These are phyloP conservation scores for Lentinula edodes DNA, from an alignment of 768 basidiomycete species.

Conservation along the genomic window DNA sequence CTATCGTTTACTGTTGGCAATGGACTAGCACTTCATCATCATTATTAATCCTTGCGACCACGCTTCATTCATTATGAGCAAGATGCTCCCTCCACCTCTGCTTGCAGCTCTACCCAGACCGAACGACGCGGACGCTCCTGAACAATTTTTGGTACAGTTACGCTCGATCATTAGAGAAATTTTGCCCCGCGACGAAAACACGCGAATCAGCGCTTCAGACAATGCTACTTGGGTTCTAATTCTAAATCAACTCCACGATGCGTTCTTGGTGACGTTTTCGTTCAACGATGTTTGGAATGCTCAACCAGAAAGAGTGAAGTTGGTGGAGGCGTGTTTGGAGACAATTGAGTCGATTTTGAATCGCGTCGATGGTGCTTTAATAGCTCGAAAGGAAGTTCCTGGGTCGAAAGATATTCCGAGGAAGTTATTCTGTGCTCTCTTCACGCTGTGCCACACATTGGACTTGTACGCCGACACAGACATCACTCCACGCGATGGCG, in stretches of 20 bases:
- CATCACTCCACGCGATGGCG: constrained; percentile 28
- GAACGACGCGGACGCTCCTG: not conserved
- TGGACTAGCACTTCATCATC: not conserved
- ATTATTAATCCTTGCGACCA: not conserved
- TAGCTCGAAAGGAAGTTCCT: not conserved
- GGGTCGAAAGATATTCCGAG: not conserved
- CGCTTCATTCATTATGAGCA: not conserved
- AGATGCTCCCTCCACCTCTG: not conserved
- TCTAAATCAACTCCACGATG: not conserved
- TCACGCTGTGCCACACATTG: constrained; percentile 41
- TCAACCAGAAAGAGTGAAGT: not conserved
- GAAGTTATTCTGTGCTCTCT: not conserved
- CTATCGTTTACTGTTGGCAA: not conserved
- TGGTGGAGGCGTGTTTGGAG: not conserved
- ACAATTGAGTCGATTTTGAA: not conserved
- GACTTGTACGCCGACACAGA: constrained; percentile 56
- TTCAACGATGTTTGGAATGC: constrained; percentile 6
- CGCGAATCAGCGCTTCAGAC: not conserved
- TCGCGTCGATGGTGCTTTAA: constrained; percentile 1
- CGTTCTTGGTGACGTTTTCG: not conserved
- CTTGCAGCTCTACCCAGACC: not conserved
- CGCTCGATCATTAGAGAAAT: not conserved
- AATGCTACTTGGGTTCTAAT: not conserved
- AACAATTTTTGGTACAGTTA: not conserved
- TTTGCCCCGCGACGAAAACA: not conserved